Conservation (phyloP, 306 rosid genomes). For the Hippophae gyantsensis region DNA sequence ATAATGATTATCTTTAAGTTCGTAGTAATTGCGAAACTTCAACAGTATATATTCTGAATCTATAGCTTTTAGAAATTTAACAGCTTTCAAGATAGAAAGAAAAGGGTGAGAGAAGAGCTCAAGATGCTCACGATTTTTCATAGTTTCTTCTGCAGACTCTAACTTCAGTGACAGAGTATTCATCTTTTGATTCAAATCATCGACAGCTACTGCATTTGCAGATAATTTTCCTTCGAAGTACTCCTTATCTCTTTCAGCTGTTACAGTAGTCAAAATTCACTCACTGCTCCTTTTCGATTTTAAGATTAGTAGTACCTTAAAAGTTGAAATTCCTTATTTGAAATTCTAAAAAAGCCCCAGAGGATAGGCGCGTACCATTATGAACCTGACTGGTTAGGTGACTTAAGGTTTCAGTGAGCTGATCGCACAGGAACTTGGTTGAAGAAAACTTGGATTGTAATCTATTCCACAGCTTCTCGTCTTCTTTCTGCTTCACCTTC, state of each 20-base stretch:
- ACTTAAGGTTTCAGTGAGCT: constrained; percentile 72
- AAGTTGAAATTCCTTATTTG: background rate
- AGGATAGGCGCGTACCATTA: constrained; percentile 39
- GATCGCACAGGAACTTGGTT: constrained; percentile 71
- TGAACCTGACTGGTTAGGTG: constrained; percentile 70
- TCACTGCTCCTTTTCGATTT: background rate
- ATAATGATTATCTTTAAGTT: background rate
- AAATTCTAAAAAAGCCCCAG: background rate
- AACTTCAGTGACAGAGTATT: constrained; percentile 53
- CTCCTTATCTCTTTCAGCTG: constrained; percentile 79
- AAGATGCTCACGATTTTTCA: constrained; percentile 45
- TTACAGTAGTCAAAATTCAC: constrained; percentile 12
- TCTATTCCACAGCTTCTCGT: constrained; percentile 84
- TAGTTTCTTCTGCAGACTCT: constrained; percentile 49
- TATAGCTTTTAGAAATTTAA: background rate
- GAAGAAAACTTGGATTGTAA: constrained; percentile 82
- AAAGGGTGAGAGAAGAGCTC: background rate
- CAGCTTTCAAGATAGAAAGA: background rate
- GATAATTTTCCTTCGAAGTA: constrained; percentile 60
- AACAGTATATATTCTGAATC: background rate
- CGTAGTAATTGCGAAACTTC: background rate
- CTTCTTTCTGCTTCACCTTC: constrained; percentile 86
- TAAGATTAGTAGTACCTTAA: background rate
- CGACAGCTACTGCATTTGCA: constrained; percentile 47
- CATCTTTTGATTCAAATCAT: constrained; percentile 65